These are phyloP conservation scores for Taphrina wiesneri DNA, from an alignment of 1,139 yeast species.

Conservation along the genomic window DNA sequence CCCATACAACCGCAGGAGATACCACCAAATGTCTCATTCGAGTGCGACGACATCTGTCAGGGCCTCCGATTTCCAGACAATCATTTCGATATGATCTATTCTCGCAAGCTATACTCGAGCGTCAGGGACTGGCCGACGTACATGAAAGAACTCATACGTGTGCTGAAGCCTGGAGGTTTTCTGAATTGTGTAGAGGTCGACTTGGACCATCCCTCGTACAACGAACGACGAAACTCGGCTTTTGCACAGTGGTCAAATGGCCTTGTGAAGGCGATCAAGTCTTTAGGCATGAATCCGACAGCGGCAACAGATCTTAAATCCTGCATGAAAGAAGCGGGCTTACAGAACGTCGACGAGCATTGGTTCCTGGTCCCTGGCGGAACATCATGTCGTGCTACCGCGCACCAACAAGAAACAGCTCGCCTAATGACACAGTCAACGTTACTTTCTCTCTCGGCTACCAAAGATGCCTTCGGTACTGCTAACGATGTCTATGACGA, in stretches of 20 bases:
- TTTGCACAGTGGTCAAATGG: neutral
- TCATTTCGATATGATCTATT: constrained; percentile 7
- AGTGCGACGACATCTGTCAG: constrained; percentile 16
- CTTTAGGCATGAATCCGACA: neutral
- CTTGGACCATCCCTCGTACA: neutral
- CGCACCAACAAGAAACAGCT: neutral
- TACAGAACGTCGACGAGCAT: neutral
- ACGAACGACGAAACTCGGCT: neutral
- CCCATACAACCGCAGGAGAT: constrained; percentile 12
- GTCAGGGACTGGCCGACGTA: neutral
- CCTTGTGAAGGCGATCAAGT: neutral
- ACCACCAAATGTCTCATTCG: constrained; percentile 8
- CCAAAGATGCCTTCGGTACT: neutral
- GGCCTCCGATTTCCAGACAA: constrained; percentile 11
- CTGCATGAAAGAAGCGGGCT: neutral
- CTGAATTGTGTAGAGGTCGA: constrained; percentile 17
- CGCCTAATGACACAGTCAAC: neutral
- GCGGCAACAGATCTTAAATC: neutral
- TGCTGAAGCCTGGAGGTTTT: constrained; percentile 14
- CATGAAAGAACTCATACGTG: neutral
- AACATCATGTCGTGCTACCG: neutral
- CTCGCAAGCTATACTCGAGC: neutral
- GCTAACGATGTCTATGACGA: constrained; percentile 1
- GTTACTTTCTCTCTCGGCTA: neutral
- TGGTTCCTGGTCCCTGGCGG: constrained; percentile 10